These are phyloP conservation scores for Aspergillus vadensis DNA, from an alignment of 2,329 filamentous ascomycete species.

Conservation along the genomic window DNA sequence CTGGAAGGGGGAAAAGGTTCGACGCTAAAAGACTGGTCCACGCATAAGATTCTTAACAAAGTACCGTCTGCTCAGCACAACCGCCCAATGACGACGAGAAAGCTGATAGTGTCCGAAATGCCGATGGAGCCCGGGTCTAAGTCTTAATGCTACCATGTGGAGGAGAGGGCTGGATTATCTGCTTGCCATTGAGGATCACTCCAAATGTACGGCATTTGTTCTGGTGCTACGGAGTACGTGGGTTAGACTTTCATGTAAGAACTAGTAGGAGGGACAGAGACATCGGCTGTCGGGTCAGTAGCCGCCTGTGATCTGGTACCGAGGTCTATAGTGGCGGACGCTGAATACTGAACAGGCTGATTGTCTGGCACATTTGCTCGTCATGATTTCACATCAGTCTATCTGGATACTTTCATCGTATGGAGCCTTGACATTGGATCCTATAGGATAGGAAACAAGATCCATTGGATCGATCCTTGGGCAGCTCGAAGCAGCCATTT, in stretches of 20 bases:
- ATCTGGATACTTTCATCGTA: background rate
- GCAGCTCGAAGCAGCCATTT: background rate
- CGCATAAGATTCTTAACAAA: conserved; percentile 4
- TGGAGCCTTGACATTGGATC: background rate
- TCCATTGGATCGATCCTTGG: background rate
- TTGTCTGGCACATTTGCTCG: background rate
- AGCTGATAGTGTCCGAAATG: background rate
- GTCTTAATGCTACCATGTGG: conserved; percentile 3
- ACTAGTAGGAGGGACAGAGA: background rate
- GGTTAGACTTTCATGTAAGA: background rate
- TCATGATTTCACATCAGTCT: background rate
- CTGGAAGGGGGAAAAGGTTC: conserved; percentile 1
- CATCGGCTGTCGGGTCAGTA: background rate
- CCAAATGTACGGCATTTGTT: background rate
- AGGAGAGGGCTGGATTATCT: background rate
- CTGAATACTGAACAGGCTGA: background rate
- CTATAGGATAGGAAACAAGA: background rate
- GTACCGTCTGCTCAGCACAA: background rate
- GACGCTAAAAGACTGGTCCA: background rate
- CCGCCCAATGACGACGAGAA: conserved; percentile 4
- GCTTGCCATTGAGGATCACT: too few relatives aligned
- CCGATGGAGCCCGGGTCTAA: background rate
- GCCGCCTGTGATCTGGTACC: background rate
- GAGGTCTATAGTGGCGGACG: background rate
- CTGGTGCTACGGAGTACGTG: background rate